A percentile compares a stretch with the other conserved stretches of the same genome.
Evolutionary conservation across 2,329 filamentous ascomycete species (phyloP).

Genomic region (Periconia sp.): DNA sequence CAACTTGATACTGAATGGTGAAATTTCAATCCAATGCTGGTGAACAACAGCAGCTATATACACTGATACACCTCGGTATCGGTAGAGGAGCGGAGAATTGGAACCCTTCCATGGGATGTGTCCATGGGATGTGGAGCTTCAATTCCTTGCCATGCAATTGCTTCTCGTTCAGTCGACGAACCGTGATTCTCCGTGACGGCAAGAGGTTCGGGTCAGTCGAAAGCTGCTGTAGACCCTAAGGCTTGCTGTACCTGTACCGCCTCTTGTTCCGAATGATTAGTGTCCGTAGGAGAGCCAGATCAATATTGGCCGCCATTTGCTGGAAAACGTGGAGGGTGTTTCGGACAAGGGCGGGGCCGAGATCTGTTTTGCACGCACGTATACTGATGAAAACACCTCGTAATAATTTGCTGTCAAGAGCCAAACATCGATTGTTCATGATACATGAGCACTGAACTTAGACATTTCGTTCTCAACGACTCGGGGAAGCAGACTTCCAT

Average conservation of each 20-base stretch:
- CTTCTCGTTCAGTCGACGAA: conserved; percentile 13
- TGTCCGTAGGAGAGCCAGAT: conserved; percentile 35
- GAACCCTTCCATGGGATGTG: conserved; percentile 8
- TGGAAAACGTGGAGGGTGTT: conserved; percentile 17
- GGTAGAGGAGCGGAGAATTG: conserved; percentile 35
- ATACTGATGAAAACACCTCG: neutral
- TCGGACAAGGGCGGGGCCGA: conserved; percentile 33
- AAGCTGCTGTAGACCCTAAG: conserved; percentile 26
- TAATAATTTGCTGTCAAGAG: neutral
- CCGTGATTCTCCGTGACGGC: conserved; percentile 22
- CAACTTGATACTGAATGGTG: conserved; percentile 21
- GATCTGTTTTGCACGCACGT: neutral
- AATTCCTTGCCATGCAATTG: conserved; percentile 18
- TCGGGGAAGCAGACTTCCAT: too few species aligned
- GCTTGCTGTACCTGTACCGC: conserved; percentile 28
- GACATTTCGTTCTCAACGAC: too few species aligned
- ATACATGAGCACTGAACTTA: neutral
- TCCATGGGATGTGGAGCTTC: conserved; percentile 21
- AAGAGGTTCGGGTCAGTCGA: conserved; percentile 30
- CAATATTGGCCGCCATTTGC: conserved; percentile 15
- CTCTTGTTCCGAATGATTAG: conserved; percentile 22
- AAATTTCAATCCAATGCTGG: conserved; percentile 9
- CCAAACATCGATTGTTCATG: neutral
- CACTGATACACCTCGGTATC: conserved; percentile 31
- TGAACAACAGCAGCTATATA: conserved; percentile 34